These are phyloP conservation scores for Penicillium mononematosum DNA, from an alignment of 495 filamentous ascomycete genomes.

Conservation along the genomic window DNA sequence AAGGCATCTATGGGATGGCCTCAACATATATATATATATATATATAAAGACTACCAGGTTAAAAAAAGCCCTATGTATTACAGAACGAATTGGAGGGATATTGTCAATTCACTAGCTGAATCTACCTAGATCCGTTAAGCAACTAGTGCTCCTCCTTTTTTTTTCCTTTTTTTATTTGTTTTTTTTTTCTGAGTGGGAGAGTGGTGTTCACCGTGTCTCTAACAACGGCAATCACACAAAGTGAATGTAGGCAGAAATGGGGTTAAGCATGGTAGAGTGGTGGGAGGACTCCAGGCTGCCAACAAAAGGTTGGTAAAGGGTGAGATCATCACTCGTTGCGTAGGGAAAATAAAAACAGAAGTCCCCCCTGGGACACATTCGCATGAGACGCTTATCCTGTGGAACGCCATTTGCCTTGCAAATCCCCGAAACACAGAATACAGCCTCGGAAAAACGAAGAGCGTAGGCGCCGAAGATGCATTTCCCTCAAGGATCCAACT, in stretches of 20 bases:
- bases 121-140: constrained; percentile 15
- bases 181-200: constrained; percentile 13
- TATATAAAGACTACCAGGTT: not conserved
- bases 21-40: not conserved
- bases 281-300: not conserved
- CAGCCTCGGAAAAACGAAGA: constrained; percentile 14
- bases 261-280: not conserved
- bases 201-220: not conserved
- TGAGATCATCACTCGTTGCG: constrained; percentile 13
- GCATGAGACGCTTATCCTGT: constrained; percentile 8
- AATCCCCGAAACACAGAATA: constrained; percentile 12
- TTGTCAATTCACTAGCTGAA: constrained; percentile 36
- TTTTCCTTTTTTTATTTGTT: constrained; percentile 21
- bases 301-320: not conserved
- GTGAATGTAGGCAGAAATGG: not conserved
- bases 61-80: not conserved
- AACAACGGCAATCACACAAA: not conserved
- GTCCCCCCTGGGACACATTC: constrained; percentile 8
- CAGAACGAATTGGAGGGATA: constrained; percentile 22
- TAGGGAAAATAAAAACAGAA: constrained; percentile 1
- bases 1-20: too few relatives aligned
- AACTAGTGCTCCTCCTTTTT: constrained; percentile 36
- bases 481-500: constrained; percentile 19
- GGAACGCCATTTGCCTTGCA: constrained; percentile 25
- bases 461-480: constrained; percentile 27